phyloP scores from a whole-genome alignment of 2,329 filamentous ascomycete species.

The Diaporthe sp. region DNA sequence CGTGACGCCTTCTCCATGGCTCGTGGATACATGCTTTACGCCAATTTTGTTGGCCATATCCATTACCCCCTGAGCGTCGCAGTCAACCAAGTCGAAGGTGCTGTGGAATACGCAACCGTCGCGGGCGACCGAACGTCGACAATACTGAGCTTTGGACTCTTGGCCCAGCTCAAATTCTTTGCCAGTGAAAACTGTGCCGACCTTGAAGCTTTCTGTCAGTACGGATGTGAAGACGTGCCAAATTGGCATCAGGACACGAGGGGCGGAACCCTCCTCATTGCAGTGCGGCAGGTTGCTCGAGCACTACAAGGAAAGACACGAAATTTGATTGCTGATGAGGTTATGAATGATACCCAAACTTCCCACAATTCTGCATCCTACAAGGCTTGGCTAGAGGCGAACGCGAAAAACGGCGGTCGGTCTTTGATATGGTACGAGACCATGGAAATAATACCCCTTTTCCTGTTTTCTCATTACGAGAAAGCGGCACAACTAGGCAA shows the following conservation, averaged over 20 bases:
- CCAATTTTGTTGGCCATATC: constrained; percentile 79
- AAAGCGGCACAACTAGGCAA: constrained; percentile 70
- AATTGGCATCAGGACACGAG: constrained; percentile 80
- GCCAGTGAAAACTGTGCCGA: constrained; percentile 78
- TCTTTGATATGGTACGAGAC: constrained; percentile 78
- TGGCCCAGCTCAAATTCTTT: constrained; percentile 77
- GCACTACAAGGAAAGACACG: constrained; percentile 82
- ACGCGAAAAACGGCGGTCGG: constrained; percentile 71
- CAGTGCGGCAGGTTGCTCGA: constrained; percentile 74
- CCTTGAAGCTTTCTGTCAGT: constrained; percentile 78
- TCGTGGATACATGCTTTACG: constrained; percentile 77
- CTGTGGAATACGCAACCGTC: constrained; percentile 74
- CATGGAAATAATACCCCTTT: constrained; percentile 73
- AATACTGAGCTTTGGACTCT: constrained; percentile 78
- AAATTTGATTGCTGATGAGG: constrained; percentile 60
- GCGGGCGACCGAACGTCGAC: constrained; percentile 80
- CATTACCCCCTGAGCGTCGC: constrained; percentile 72
- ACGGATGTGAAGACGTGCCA: constrained; percentile 79
- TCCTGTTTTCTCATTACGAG: constrained; percentile 74
- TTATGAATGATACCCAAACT: constrained; percentile 75
- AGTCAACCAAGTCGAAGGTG: constrained; percentile 72
- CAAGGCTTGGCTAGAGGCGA: constrained; percentile 69
- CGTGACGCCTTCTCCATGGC: constrained; percentile 76
- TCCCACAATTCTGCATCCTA: constrained; percentile 70
- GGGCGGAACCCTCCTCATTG: constrained; percentile 78